Percentiles rank a stretch among this genome's conserved stretches.
These are phyloP conservation scores for Ophiostoma tasmaniense DNA, from an alignment of 2,329 filamentous ascomycete genomes.

Conservation along the genomic window DNA sequence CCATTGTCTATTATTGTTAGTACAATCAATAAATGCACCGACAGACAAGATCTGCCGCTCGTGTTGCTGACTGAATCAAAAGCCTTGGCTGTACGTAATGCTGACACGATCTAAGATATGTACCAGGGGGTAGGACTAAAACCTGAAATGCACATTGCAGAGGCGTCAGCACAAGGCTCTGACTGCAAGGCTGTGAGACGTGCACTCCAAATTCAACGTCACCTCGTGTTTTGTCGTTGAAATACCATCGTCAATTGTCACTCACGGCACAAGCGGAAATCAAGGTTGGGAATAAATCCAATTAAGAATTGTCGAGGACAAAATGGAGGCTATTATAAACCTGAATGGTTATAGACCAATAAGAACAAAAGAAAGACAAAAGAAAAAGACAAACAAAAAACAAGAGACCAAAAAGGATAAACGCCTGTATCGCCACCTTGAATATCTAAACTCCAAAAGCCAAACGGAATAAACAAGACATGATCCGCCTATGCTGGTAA, in stretches of 20 bases:
- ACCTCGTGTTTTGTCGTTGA: not conserved
- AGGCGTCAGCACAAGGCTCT: not conserved
- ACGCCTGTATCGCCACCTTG: conserved; percentile 10
- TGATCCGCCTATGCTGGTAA: conserved; percentile 11
- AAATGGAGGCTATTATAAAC: conserved; percentile 12
- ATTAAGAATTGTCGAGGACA: conserved; percentile 3
- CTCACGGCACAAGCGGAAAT: not conserved
- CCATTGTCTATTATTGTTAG: not conserved
- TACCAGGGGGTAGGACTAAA: not conserved
- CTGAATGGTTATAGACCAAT: conserved; percentile 8
- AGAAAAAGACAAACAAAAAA: not conserved
- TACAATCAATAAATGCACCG: too few relatives aligned
- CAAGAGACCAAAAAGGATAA: conserved; percentile 8
- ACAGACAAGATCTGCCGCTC: not conserved
- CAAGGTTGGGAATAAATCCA: conserved; percentile 10
- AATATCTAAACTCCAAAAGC: conserved; percentile 1
- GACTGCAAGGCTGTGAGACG: conserved; percentile 1
- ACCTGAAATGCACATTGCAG: not conserved
- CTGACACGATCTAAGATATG: not conserved
- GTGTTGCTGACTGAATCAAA: not conserved
- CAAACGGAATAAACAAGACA: conserved; percentile 8
- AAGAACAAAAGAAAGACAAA: not conserved
- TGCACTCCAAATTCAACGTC: conserved; percentile 2
- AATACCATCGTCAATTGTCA: not conserved
- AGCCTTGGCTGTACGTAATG: not conserved